Conservation (phyloP, 352 stramenopile species). For the Achlya hypogyna region DNA sequence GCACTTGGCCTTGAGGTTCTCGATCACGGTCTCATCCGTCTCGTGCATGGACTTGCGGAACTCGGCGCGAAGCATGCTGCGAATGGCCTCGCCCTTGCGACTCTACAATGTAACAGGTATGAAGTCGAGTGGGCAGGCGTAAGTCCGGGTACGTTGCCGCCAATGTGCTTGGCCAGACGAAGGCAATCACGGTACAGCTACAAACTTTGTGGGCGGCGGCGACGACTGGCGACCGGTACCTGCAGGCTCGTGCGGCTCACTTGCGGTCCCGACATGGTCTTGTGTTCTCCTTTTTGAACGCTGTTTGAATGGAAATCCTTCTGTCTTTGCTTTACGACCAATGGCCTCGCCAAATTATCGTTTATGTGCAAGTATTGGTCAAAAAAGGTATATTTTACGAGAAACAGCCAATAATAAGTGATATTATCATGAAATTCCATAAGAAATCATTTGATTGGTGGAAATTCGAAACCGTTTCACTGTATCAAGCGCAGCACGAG, state of each 20-base stretch:
- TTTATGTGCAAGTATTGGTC: too few species aligned
- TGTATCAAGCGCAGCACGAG: neutral
- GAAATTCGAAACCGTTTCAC: neutral
- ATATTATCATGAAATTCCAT: neutral
- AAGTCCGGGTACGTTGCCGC: constrained; percentile 46
- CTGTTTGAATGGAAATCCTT: neutral
- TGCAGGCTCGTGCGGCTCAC: constrained; percentile 9
- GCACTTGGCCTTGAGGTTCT: constrained; percentile 76
- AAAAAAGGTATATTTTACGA: too few species aligned
- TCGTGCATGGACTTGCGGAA: constrained; percentile 71
- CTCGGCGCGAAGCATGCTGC: constrained; percentile 56
- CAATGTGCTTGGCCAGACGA: constrained; percentile 81
- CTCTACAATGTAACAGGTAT: constrained; percentile 33
- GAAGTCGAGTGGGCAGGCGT: neutral
- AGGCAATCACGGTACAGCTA: constrained; percentile 80
- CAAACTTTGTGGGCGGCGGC: neutral
- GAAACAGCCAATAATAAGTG: too few species aligned
- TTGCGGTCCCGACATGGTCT: neutral
- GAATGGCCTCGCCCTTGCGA: constrained; percentile 75
- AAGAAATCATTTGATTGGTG: neutral
- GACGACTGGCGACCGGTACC: neutral
- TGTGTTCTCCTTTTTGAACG: neutral
- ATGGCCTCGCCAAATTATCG: neutral
- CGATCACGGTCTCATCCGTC: constrained; percentile 74
- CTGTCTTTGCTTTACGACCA: neutral